Evolutionary conservation across 768 basidiomycete species (phyloP).

Genomic region (Tylopilus balloui): DNA sequence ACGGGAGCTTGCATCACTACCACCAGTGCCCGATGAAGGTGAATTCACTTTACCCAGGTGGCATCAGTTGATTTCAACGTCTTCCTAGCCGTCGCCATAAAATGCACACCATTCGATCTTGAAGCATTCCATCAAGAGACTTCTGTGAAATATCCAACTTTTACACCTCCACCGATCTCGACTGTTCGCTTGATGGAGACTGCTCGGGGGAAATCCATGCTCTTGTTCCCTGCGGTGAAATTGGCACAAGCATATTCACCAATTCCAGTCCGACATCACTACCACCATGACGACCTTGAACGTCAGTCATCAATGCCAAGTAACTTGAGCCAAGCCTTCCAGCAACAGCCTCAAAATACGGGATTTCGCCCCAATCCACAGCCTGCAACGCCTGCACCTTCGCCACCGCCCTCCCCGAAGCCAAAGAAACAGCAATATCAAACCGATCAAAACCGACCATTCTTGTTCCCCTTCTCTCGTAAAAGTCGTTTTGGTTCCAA

Average conservation of each 20-base stretch:
- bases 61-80: constrained; percentile 6
- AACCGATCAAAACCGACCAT: constrained; percentile 91
- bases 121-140: constrained; percentile 88
- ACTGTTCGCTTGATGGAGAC: constrained; percentile 29
- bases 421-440: constrained; percentile 99
- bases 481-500: constrained; percentile 43
- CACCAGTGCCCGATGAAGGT: constrained; percentile 46
- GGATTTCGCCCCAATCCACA: constrained; percentile 45
- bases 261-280: constrained; percentile 90
- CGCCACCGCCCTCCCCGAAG: constrained; percentile 79
- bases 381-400: constrained; percentile 86
- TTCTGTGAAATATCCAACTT: constrained; percentile 94
- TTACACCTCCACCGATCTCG: constrained; percentile 55
- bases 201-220: constrained; percentile 28
- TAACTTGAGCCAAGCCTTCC: constrained; percentile 34
- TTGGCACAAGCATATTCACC: constrained; percentile 90
- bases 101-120: constrained; percentile 88
- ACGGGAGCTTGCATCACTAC: constrained; percentile 79
- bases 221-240: constrained; percentile 47
- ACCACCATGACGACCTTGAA: constrained; percentile 79
- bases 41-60: constrained; percentile 17
- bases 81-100: constrained; percentile 58
- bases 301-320: constrained; percentile 40
- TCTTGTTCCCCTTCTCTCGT: constrained; percentile 93
- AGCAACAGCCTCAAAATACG: constrained; percentile 29